These are phyloP conservation scores for Gloeostereum incarnatum DNA, from an alignment of 768 basidiomycete genomes.

Conservation along the genomic window DNA sequence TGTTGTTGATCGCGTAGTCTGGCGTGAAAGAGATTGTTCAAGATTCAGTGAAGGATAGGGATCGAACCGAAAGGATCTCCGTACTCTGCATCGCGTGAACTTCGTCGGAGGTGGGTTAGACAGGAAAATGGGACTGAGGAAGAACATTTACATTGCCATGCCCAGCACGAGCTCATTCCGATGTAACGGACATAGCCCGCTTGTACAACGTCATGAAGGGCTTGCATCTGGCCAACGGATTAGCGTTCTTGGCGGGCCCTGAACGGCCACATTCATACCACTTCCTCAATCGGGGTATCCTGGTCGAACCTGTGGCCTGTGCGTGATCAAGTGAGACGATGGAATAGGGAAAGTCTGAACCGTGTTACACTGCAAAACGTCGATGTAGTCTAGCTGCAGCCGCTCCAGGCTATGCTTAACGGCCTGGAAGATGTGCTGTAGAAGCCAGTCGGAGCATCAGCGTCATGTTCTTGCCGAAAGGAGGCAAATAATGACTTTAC, in stretches of 20 bases:
- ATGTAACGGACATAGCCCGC: slow-evolving; percentile 55
- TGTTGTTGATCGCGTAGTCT: slow-evolving; percentile 12
- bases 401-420: slow-evolving; percentile 31
- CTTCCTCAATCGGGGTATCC: slow-evolving; percentile 39
- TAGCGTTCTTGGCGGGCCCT: background rate
- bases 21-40: background rate
- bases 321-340: background rate
- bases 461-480: background rate
- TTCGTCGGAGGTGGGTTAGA: slow-evolving; percentile 18
- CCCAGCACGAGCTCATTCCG: slow-evolving; percentile 47
- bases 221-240: slow-evolving; percentile 42
- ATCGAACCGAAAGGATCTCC: slow-evolving; percentile 1
- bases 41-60: background rate
- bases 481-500: slow-evolving; percentile 21
- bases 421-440: slow-evolving; percentile 44
- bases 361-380: slow-evolving; percentile 36
- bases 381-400: slow-evolving; percentile 43
- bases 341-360: background rate
- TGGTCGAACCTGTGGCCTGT: slow-evolving; percentile 37
- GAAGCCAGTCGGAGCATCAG: background rate
- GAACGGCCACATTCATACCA: slow-evolving; percentile 11
- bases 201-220: slow-evolving; percentile 55
- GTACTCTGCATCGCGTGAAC: slow-evolving; percentile 31
- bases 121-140: slow-evolving; percentile 4
- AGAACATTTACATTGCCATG: slow-evolving; percentile 27